Evolutionary conservation across 202 grass and related monocot genomes (phyloP).

Genomic region (Carex arenaria): DNA sequence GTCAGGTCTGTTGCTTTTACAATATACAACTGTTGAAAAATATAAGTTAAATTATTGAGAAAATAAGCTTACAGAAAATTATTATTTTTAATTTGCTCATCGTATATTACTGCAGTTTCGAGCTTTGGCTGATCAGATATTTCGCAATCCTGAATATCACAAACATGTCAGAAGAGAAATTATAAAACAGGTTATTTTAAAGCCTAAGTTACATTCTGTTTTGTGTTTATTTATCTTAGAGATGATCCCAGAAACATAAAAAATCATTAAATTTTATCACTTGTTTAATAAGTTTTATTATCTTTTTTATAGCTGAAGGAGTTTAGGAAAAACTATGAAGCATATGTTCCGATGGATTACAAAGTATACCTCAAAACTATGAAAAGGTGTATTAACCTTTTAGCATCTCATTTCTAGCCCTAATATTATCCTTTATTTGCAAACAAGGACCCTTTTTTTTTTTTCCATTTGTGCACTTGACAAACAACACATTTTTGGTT

Average conservation of each 20-base stretch:
- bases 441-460: background rate
- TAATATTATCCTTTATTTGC: conserved; percentile 2
- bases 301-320: conserved; percentile 74
- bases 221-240: conserved; percentile 10
- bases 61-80: background rate
- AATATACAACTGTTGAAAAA: conserved; percentile 12
- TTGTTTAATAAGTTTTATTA: conserved; percentile 25
- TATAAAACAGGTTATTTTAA: conserved; percentile 64
- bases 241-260: background rate
- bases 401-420: background rate
- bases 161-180: conserved; percentile 74
- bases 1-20: conserved; percentile 52
- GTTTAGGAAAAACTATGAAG: conserved; percentile 81
- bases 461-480: background rate
- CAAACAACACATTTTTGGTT: background rate
- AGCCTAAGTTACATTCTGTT: background rate
- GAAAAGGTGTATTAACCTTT: conserved; percentile 67
- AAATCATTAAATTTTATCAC: background rate
- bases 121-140: conserved; percentile 98
- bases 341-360: conserved; percentile 98
- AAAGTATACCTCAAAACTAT: conserved; percentile 88
- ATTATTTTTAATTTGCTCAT: background rate
- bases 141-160: conserved; percentile 95
- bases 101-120: conserved; percentile 57
- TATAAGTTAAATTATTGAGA: background rate